Percentiles rank a stretch among this genome's conserved stretches.
Conservation (phyloP, 495 filamentous ascomycete species). For the Endocarpon pusillum region DNA sequence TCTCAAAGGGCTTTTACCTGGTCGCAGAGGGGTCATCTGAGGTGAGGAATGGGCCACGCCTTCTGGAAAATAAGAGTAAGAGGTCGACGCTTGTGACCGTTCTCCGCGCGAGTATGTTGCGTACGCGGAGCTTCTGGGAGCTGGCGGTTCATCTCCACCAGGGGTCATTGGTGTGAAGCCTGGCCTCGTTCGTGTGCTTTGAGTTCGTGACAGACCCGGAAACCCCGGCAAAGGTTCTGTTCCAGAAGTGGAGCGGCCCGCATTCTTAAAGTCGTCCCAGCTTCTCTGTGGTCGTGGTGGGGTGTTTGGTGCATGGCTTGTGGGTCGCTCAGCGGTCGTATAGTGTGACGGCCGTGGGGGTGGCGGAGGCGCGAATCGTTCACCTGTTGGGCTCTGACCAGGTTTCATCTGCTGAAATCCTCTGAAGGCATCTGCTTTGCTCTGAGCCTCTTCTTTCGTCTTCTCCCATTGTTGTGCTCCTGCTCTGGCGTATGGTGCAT, state of each 20-base stretch:
- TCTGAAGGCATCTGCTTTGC: constrained; percentile 38
- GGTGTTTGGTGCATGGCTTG: constrained; percentile 15
- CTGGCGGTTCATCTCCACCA: constrained; percentile 30
- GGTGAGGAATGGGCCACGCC: constrained; percentile 6
- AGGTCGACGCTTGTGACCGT: constrained; percentile 16
- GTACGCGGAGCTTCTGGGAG: constrained; percentile 35
- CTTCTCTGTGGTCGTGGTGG: constrained; percentile 16
- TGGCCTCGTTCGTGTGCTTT: constrained; percentile 30
- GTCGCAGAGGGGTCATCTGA: constrained; percentile 24
- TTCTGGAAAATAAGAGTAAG: constrained; percentile 6
- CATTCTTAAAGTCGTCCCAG: too few relatives aligned
- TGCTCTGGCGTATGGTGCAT: constrained; percentile 32
- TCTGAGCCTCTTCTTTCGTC: constrained; percentile 34
- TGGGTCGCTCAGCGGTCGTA: constrained; percentile 6
- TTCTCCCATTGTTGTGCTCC: constrained; percentile 23
- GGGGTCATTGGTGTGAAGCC: constrained; percentile 36
- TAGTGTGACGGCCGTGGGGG: constrained; percentile 10
- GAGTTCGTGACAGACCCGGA: constrained; percentile 20
- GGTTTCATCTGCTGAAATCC: constrained; percentile 59
- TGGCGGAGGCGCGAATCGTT: constrained; percentile 6
- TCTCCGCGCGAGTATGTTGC: constrained; percentile 24
- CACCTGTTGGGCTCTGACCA: constrained; percentile 11
- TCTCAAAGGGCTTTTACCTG: constrained; percentile 21
- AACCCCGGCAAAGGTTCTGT: constrained; percentile 8
- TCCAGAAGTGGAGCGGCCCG: too few relatives aligned